Base-by-base conservation (phyloP, 441 rosid species). In the Eruca vesicaria region DNA sequence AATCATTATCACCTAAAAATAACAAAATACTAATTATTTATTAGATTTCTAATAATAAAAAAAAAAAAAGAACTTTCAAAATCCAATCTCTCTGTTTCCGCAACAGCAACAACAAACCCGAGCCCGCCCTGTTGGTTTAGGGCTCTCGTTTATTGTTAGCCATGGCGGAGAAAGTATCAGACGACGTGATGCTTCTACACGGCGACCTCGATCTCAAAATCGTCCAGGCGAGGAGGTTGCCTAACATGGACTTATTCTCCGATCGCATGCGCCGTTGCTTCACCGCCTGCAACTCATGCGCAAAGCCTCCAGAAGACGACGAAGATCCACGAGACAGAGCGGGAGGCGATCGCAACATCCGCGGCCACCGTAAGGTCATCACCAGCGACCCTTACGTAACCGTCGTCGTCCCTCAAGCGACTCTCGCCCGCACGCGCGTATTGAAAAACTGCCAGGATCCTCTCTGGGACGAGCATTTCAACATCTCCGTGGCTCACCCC, bases 331-430 rank as follows among this genome's bases (percentile, higher is more conserved):
- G 80, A 48, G 72, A 48, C 18, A 26, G 41, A 67, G 50, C 28
- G 53, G 62, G 61, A 18, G 79, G 48, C 4, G 81, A 80, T 62
- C 59, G 11, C 9, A 76, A 74, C 52, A 29, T 72, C 45, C 86
- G 29, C 41, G 78, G 55, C 23, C 87, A 80, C 81, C 73, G 80
- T 2, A 82, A 74, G 58, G 82, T 90, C 33, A 81, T 93, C 80
- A 90, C 94, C 71, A 89, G 90, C 71, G 97, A 92, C 65, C 86
- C 98, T 0, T 95, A 93, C 65, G 97, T 87, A 29, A 88, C 94
- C 73, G 95, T 95, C 50, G 80, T 81, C 5, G 97, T 92, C 32
- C 98, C 98, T 0, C 96, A 92, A 36, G 86, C 96, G 33, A 92
- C 93, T n/a, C 64, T 92, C 21, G 99, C 98, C 2, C 83, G 98